Conservation (phyloP, 441 rosid genomes). For the Manihot esculenta region DNA sequence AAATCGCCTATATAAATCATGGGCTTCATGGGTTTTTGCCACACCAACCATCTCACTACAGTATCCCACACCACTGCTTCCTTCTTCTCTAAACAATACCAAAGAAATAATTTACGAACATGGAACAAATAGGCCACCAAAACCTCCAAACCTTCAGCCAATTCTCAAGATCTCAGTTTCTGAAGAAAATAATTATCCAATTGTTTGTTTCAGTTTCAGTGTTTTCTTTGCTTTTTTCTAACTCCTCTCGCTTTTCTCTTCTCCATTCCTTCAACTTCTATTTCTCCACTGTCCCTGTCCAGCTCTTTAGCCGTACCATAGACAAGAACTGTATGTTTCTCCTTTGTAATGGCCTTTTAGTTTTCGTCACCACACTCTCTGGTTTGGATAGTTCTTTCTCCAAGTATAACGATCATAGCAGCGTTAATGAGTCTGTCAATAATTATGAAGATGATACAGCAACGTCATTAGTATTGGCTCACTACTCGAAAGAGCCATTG, state of each 20-base stretch:
- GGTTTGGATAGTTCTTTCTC: slow-evolving; percentile 33
- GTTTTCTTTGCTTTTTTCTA: slow-evolving; percentile 44
- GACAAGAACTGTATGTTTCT: slow-evolving; percentile 73
- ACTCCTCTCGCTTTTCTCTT: slow-evolving; percentile 27
- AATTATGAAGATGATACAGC: slow-evolving; percentile 14
- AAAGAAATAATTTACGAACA: slow-evolving; percentile 12
- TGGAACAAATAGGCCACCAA: slow-evolving; percentile 30
- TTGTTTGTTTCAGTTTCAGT: slow-evolving; percentile 53
- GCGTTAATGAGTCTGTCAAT: slow-evolving; percentile 4
- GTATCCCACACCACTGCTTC: not conserved
- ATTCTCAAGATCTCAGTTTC: slow-evolving; percentile 35
- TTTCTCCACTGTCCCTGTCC: slow-evolving; percentile 40
- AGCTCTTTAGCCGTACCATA: slow-evolving; percentile 45
- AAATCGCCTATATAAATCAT: slow-evolving; percentile 26
- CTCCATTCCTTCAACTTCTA: slow-evolving; percentile 35
- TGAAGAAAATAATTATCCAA: slow-evolving; percentile 40
- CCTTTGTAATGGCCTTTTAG: slow-evolving; percentile 73
- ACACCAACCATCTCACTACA: not conserved
- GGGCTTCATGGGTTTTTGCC: slow-evolving; percentile 2
- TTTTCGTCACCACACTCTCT: slow-evolving; percentile 47
- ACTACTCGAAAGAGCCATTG: not conserved
- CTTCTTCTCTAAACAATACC: not conserved
- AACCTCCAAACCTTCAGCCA: slow-evolving; percentile 28
- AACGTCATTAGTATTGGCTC: not conserved
- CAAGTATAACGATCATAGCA: slow-evolving; percentile 13